Evolutionary conservation across 768 basidiomycete species (phyloP).

Genomic region (Xerocomellus amylosporus): DNA sequence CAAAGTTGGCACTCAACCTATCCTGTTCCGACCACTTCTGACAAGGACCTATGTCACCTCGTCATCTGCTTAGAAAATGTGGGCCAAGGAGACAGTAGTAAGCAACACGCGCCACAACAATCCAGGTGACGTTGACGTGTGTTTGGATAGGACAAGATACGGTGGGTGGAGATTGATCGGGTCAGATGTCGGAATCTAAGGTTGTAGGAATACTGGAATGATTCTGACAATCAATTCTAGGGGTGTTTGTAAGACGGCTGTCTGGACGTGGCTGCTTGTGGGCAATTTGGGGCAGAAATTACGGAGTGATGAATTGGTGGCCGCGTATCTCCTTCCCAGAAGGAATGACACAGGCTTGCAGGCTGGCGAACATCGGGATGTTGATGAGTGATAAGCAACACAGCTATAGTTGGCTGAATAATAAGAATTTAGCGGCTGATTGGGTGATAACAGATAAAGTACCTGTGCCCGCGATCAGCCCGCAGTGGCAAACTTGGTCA

Average conservation of each 20-base stretch:
- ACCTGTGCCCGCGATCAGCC: not conserved
- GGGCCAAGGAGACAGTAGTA: not conserved
- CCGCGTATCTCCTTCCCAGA: not conserved
- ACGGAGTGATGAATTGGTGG: not conserved
- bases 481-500: not conserved
- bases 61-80: slow-evolving; percentile 12
- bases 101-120: not conserved
- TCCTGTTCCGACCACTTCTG: not conserved
- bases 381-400: not conserved
- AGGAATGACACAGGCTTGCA: not conserved
- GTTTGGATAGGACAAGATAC: slow-evolving; percentile 10
- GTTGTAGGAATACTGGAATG: not conserved
- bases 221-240: not conserved
- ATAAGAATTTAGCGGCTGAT: not conserved
- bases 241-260: not conserved
- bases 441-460: not conserved
- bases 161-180: slow-evolving; percentile 16
- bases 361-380: not conserved
- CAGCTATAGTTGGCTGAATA: not conserved
- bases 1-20: not conserved
- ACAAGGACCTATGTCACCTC: slow-evolving; percentile 27
- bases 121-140: slow-evolving; percentile 12
- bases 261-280: not conserved
- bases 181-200: slow-evolving; percentile 12
- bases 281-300: not conserved